These are phyloP conservation scores for Chlorella variabilis DNA, from an alignment of 163 green algal genomes.

Conservation along the genomic window DNA sequence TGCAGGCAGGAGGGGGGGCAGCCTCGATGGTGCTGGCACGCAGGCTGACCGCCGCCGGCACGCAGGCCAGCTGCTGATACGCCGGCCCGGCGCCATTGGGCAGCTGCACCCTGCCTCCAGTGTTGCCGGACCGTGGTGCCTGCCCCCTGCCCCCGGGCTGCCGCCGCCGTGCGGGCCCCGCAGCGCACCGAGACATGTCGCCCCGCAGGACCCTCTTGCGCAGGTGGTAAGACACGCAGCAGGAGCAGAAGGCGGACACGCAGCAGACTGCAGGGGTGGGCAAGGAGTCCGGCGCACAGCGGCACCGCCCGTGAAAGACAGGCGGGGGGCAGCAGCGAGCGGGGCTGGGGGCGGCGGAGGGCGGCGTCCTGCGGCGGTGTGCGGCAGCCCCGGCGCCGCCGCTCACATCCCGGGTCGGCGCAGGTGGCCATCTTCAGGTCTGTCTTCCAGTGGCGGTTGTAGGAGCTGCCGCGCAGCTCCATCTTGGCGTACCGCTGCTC, in stretches of 20 bases:
- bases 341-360: background rate
- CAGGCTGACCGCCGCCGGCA: too few relatives aligned
- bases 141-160: too few relatives aligned
- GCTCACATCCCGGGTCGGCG: conserved; percentile 47
- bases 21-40: background rate
- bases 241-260: conserved; percentile 61
- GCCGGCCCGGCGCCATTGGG: too few relatives aligned
- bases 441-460: conserved; percentile 49
- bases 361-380: background rate
- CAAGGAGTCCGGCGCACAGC: too few relatives aligned
- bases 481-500: conserved; percentile 22
- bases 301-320: too few relatives aligned
- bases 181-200: conserved; percentile 85
- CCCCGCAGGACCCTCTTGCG: conserved; percentile 81
- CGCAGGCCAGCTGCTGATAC: too few relatives aligned
- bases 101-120: too few relatives aligned
- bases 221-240: conserved; percentile 75
- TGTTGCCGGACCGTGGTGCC: too few relatives aligned
- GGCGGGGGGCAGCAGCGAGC: background rate
- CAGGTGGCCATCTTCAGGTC: conserved; percentile 46
- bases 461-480: conserved; percentile 21
- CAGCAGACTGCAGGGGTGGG: conserved; percentile 50
- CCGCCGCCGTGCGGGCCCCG: too few relatives aligned
- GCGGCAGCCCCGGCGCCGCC: background rate
- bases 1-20: background rate